Evolutionary conservation across 202 grass and related monocot genomes (phyloP), one percentile per base, ranked within the genome.

Genomic region (Zoysia matrella): DNA sequence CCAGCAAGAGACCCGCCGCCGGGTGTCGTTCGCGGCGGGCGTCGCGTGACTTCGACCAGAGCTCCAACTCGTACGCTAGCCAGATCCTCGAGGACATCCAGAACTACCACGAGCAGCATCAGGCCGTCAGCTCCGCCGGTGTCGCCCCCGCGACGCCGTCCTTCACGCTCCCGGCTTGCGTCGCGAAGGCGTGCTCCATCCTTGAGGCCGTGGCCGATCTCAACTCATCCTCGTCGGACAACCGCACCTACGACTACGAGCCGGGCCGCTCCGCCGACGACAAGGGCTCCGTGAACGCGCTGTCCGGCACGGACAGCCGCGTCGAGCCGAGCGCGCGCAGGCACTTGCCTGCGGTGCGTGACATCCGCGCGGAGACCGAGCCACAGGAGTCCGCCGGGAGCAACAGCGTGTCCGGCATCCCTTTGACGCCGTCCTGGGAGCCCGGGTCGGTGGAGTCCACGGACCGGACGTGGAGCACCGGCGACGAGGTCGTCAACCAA

Each of bases 71-170:
- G 47, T 92, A 93, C 84, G 74, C 92, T 39, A 82, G 83, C 6
- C 80, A 93, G 81, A 82, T 95, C 65, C 92, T 95, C n/a, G 92
- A 95, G 77, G 96, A 92, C 86, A 99, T 99, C 85, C 87, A 93
- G 78, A 93, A 54, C 82, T 94, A 97, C 82, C 89, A 97, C 55
- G 61, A 64, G 61, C 86, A 67, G 8, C 83, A 85, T 9, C 83
- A 81, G 41, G 77, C 82, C 79, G 30, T 36, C 30, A 36, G 30
- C 30, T 36, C 30, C 30, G 30, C 30, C 30, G 30, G 30, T 36
- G 85, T 75, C 74, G 15, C 58, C 41, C 47, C 75, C 9, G 62
- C 72, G 65, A 39, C 80, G 65, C 80, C 86, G 36, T 81, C 82
- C 52, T 86, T 93, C 78, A 85, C 85, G 69, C 88, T 98, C 52